Conservation (phyloP, 495 filamentous ascomycete genomes). For the Podospora pseudoanserina region DNA sequence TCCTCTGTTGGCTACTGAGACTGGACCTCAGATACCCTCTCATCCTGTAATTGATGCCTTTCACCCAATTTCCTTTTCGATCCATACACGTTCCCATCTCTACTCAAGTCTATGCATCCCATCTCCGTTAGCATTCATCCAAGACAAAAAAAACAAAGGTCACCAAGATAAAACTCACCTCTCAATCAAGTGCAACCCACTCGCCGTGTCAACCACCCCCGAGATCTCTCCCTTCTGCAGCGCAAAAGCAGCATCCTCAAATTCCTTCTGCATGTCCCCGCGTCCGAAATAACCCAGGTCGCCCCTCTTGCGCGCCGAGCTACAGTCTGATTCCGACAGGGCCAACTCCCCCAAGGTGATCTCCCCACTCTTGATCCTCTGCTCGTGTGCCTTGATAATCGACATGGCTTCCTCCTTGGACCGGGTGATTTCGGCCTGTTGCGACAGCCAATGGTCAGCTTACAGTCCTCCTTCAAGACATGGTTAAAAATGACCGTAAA, state of each 20-base stretch:
- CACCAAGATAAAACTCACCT: constrained; percentile 54
- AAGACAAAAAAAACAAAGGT: background rate
- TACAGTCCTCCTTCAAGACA: too few species aligned
- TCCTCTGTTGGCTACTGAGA: background rate
- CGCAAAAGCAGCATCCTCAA: constrained; percentile 90
- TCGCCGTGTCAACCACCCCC: constrained; percentile 82
- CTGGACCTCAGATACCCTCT: background rate
- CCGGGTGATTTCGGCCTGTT: constrained; percentile 71
- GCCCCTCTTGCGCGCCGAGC: constrained; percentile 86
- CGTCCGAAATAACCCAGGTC: constrained; percentile 92
- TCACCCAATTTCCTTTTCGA: background rate
- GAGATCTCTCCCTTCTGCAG: constrained; percentile 83
- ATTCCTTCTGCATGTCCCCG: constrained; percentile 98
- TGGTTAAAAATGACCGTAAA: background rate
- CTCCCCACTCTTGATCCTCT: constrained; percentile 65
- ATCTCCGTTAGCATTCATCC: background rate
- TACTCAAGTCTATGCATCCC: constrained; percentile 14
- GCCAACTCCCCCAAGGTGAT: constrained; percentile 74
- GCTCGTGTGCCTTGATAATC: constrained; percentile 70
- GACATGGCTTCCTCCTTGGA: constrained; percentile 78
- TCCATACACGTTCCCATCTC: background rate
- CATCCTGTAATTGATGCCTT: background rate
- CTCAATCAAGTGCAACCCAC: constrained; percentile 92
- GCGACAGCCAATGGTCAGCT: background rate
- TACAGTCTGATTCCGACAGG: constrained; percentile 86